Evolutionary conservation across 768 basidiomycete species (phyloP), one percentile per base, ranked within the genome.

Genomic region (Russula sp.): DNA sequence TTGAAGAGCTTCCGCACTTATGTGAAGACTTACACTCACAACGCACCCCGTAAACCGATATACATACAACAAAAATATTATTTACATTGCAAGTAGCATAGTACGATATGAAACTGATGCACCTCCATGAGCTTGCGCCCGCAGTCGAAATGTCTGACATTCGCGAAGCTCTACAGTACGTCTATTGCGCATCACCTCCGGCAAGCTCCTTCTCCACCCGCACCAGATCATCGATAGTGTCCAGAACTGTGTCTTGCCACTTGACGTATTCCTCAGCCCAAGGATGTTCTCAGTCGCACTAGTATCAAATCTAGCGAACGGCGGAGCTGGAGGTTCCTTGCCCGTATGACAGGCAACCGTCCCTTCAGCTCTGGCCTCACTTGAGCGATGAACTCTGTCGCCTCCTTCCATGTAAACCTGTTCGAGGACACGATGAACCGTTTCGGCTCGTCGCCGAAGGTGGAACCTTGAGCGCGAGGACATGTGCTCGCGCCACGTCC

Each of bases 401-500:
- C 75, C 10, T 72, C 72, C n/a, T 49, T 57, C 72, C 69, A 75
- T 7, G 69, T 71, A 49, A 73, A 70, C 22, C 59, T 60, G 28
- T 67, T 70, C 16, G 71, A 70, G 11, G 66, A 67, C 28, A 73
- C 36, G 34, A 74, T 50, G 65, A 72, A 71, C 28, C 75, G 69
- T 36, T 56, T 63, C 13, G 55, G 48, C 14, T 48, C 42, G 3
- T 42, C 5, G 42, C 13, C 40, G 16, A n/a, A 7, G 58, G 68
- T n/a, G 42, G 9, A 3, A 46, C 22, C n/a, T 57, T 50, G 36
- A 76, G 69, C n/a, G 74, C 73, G n/a, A 62, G 57, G 22, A 75
- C 68, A 52, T 75, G 74, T 4, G 73, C 75, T 2, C 63, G 64
- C 10, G 75, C 74, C 22, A 74, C 75, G 38, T 76, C 75, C 3